phyloP scores from a whole-genome alignment of 129 eudicot genomes.

The Arctium minus region DNA sequence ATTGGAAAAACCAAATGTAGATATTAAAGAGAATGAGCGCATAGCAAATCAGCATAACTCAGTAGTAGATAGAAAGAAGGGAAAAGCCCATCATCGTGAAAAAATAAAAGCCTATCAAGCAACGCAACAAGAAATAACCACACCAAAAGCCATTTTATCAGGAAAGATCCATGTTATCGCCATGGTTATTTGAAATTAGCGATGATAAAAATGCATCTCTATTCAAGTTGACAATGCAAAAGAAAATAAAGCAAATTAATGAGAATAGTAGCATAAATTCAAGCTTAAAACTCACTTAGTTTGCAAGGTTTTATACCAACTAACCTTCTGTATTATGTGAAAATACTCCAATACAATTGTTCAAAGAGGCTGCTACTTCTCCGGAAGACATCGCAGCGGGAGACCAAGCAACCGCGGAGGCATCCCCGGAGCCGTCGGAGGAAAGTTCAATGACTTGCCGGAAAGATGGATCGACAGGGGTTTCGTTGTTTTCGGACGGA shows the following conservation, averaged over 20 bases:
- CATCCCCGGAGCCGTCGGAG: conserved; percentile 35
- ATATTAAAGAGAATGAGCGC: too few relatives aligned
- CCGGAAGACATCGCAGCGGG: conserved; percentile 54
- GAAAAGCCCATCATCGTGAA: not conserved
- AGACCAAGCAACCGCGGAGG: conserved; percentile 67
- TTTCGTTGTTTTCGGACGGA: conserved; percentile 38
- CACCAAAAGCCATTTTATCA: not conserved
- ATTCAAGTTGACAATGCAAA: not conserved
- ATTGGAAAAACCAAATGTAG: too few relatives aligned
- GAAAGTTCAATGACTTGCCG: conserved; percentile 78
- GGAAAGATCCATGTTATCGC: not conserved
- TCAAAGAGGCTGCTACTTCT: conserved; percentile 68
- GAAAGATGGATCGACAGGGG: conserved; percentile 48
- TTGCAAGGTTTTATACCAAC: conserved; percentile 16
- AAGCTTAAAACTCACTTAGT: conserved; percentile 3
- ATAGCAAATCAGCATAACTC: too few relatives aligned
- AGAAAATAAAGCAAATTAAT: not conserved
- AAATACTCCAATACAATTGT: conserved; percentile 49
- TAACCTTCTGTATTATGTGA: conserved; percentile 43
- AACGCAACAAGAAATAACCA: not conserved
- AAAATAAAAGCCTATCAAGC: not conserved
- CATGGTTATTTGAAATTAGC: not conserved
- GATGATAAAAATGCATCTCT: not conserved
- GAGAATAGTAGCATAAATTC: not conserved
- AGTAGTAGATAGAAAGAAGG: not conserved